Evolutionary conservation across 306 rosid genomes (phyloP), one percentile per base, ranked within the genome.

Genomic region (Prunus salicina): DNA sequence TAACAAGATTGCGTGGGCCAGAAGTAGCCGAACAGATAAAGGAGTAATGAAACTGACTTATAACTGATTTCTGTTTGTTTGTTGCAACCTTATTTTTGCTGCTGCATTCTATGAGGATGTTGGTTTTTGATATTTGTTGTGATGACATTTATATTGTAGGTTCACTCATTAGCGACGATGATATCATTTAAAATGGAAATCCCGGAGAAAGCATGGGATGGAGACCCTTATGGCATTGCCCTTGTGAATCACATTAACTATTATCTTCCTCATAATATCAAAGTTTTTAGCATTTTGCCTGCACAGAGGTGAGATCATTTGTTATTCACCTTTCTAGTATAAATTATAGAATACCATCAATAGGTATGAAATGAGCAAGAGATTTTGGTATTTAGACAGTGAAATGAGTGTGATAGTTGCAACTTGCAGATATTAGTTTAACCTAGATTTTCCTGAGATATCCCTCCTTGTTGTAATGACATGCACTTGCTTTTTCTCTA

Each of bases 11-110:
- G 83, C 89, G 19, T 95, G 96, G 97, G 95, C 93, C 28, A 87
- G 96, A 89, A 95, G 97, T 55, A 95, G 98, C 86, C 86, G 98
- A 45, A 95, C 96, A 3, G 97, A 95, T 86, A 95, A 95, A 89
- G 97, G 98, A 76, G 98, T 95, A 92, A 89, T 34, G 83, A 0
- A 16, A 28, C 74, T 69, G 69, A 74, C 76, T 67, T 50, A 22
- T 68, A 18, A 13, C 79, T 74, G 53, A 1, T 6, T 70, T 74
- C 38, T 32, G 47, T 76, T 22, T 61, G 18, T 78, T 72, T 15
- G 52, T 56, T 58, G 11, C 24, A 20, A 6, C 47, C 47, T 64
- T 56, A 12, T 75, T 69, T 52, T 79, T 69, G 56, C 4, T 72
- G 24, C 38, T 28, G 46, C n/a, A 56, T 73, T 38, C 15, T 18